Percentiles rank a stretch among this genome's conserved stretches.
Conservation (phyloP, 2,329 filamentous ascomycete genomes). For the Ceratocystis variospora region DNA sequence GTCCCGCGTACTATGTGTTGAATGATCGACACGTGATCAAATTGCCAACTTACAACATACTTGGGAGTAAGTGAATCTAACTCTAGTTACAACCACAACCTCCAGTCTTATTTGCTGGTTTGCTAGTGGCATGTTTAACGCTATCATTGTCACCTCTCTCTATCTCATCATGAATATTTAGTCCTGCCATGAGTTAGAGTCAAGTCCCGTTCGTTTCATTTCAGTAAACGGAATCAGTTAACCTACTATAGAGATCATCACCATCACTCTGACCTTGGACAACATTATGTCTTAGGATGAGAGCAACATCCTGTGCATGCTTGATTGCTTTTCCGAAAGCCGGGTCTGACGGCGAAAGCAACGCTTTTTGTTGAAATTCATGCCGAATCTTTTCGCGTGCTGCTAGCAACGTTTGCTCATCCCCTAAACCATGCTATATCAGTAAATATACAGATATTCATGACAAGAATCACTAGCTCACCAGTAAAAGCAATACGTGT, state of each 20-base stretch:
- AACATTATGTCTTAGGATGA: slow-evolving; percentile 67
- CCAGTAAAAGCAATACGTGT: slow-evolving; percentile 72
- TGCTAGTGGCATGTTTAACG: slow-evolving; percentile 41
- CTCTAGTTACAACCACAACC: slow-evolving; percentile 18
- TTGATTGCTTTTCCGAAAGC: slow-evolving; percentile 51
- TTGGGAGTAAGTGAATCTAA: not conserved
- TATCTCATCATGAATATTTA: slow-evolving; percentile 80
- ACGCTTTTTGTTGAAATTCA: slow-evolving; percentile 56
- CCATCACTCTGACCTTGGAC: slow-evolving; percentile 59
- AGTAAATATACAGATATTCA: slow-evolving; percentile 6
- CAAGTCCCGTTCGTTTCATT: not conserved
- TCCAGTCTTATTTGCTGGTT: not conserved
- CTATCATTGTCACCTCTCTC: slow-evolving; percentile 90
- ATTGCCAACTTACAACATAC: not conserved
- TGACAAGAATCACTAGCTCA: slow-evolving; percentile 27
- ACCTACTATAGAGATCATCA: slow-evolving; percentile 47
- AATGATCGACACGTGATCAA: not conserved
- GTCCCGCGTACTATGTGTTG: too few species aligned
- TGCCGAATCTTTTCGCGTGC: slow-evolving; percentile 59
- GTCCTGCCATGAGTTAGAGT: slow-evolving; percentile 36
- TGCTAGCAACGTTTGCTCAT: slow-evolving; percentile 51
- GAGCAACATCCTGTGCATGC: slow-evolving; percentile 71
- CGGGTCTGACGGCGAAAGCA: slow-evolving; percentile 42
- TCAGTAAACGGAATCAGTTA: not conserved
- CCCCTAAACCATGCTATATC: slow-evolving; percentile 40